These are phyloP conservation scores for Nicotiana benthamiana DNA, from an alignment of 257 asterid genomes.

Conservation along the genomic window DNA sequence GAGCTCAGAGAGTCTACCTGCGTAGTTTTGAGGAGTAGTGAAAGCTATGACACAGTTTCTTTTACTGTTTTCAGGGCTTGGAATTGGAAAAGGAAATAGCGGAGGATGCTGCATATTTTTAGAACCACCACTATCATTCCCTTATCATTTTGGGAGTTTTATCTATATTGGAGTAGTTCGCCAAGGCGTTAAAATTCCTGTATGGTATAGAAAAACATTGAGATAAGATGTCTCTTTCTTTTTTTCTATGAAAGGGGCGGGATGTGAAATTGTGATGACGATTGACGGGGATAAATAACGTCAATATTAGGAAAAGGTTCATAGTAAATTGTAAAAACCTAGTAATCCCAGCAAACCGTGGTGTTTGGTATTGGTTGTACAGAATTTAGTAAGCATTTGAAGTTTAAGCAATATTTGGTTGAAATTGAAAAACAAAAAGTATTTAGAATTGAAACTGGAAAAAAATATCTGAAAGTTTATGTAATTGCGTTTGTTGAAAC, in stretches of 20 bases:
- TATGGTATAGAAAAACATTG: background rate
- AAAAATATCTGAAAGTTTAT: too few species aligned
- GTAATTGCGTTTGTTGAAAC: background rate
- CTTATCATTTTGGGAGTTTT: constrained; percentile 1
- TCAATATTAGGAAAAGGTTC: background rate
- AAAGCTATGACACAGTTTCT: constrained; percentile 39
- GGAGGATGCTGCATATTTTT: constrained; percentile 25
- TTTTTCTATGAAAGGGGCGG: background rate
- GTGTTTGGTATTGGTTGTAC: too few species aligned
- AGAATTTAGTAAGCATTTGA: too few species aligned
- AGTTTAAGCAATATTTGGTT: too few species aligned
- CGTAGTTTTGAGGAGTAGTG: constrained; percentile 71
- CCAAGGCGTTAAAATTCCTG: background rate
- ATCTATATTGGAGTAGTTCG: background rate
- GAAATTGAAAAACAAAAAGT: too few species aligned
- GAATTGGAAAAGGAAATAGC: constrained; percentile 9
- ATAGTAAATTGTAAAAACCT: background rate
- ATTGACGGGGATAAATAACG: background rate
- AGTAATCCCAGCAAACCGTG: background rate
- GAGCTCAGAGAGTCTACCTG: constrained; percentile 43
- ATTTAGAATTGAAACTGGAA: background rate
- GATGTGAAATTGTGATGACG: background rate
- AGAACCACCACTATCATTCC: constrained; percentile 30
- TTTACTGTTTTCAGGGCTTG: constrained; percentile 17
- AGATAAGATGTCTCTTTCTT: background rate